Evolutionary conservation across 2,329 filamentous ascomycete genomes (phyloP).

Genomic region (Ascosphaera aggregata): DNA sequence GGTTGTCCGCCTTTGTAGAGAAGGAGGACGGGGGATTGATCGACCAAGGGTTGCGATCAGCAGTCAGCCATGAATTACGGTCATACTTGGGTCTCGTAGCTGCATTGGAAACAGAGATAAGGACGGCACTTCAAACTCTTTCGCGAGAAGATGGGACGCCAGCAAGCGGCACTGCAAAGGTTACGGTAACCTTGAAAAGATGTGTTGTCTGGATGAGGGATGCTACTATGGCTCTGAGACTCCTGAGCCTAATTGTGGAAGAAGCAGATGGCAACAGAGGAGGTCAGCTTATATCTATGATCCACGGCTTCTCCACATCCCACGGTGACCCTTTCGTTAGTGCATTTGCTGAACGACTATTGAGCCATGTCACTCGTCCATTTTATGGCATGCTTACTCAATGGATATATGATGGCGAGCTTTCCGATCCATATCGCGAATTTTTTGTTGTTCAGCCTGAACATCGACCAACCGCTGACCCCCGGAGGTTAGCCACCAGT

Average conservation of each 20-base stretch:
- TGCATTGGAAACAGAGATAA: conserved; percentile 77
- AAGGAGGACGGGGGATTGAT: conserved; percentile 64
- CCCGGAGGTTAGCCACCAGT: conserved; percentile 41
- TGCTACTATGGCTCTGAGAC: conserved; percentile 76
- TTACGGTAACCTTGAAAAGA: conserved; percentile 79
- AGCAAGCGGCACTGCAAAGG: conserved; percentile 29
- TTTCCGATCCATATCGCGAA: conserved; percentile 86
- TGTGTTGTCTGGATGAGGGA: conserved; percentile 96
- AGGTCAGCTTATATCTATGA: conserved; percentile 77
- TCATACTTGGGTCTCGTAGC: conserved; percentile 82
- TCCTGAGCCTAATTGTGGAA: conserved; percentile 89
- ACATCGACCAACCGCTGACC: conserved; percentile 25
- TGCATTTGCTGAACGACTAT: conserved; percentile 71
- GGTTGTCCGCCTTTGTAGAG: conserved; percentile 59
- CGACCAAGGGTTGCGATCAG: conserved; percentile 73
- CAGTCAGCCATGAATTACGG: conserved; percentile 61
- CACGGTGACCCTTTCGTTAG: conserved; percentile 91
- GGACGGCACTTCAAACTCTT: conserved; percentile 53
- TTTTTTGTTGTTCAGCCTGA: conserved; percentile 86
- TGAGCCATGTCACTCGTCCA: conserved; percentile 68
- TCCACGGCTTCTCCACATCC: conserved; percentile 79
- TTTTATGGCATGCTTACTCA: conserved; percentile 92
- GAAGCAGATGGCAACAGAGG: conserved; percentile 63
- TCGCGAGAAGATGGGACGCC: conserved; percentile 26
- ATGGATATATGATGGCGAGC: conserved; percentile 96